phyloP scores from a whole-genome alignment of 352 stramenopile genomes.

The Globisporangium alternatum region DNA sequence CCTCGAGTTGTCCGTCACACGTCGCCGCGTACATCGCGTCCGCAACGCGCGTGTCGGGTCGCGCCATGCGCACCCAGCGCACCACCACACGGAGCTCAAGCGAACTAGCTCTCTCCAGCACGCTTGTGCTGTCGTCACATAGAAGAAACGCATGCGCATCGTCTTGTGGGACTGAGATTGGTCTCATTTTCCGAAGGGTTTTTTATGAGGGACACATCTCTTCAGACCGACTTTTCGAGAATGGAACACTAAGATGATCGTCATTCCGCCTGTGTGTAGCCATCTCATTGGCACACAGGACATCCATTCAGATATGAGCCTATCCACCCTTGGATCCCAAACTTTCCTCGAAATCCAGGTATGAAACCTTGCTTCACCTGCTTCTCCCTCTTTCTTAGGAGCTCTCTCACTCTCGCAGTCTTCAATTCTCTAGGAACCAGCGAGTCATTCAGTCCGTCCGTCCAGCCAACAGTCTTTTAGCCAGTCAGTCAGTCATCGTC shows the following conservation, averaged over 20 bases:
- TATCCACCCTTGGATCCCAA: neutral
- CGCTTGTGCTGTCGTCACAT: too few species aligned
- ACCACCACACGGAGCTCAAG: too few species aligned
- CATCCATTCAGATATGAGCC: neutral
- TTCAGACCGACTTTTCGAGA: too few species aligned
- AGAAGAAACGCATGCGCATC: too few species aligned
- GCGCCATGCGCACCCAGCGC: constrained; percentile 2
- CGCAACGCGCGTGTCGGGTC: constrained; percentile 5
- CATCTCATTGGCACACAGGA: too few species aligned
- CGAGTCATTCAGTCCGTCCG: neutral
- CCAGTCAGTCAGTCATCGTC: neutral
- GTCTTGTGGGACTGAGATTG: too few species aligned
- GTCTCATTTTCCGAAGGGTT: too few species aligned
- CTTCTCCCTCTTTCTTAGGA: neutral
- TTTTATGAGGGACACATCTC: too few species aligned
- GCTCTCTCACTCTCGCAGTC: neutral
- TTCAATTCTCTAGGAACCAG: neutral
- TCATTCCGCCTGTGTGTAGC: too few species aligned
- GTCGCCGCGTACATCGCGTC: constrained; percentile 9
- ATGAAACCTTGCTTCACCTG: neutral
- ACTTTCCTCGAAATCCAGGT: neutral
- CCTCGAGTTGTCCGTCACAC: neutral
- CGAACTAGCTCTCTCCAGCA: too few species aligned
- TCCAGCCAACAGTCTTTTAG: neutral
- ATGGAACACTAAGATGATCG: too few species aligned